Base-by-base conservation (phyloP, 2,329 filamentous ascomycete genomes). In the Achaetomium macrosporum region DNA sequence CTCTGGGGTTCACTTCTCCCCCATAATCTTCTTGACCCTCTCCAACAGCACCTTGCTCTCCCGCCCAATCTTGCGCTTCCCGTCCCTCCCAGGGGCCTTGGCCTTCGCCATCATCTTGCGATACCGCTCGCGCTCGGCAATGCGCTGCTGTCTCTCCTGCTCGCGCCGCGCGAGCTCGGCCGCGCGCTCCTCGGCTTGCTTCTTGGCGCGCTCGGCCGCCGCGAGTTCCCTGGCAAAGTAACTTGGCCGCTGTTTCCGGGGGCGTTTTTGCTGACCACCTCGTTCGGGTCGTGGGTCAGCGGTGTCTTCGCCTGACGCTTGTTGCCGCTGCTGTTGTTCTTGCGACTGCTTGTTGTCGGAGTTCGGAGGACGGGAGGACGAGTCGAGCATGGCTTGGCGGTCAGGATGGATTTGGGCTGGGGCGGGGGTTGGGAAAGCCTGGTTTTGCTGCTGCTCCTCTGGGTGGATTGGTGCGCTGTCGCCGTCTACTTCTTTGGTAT, bases 1-100 rank as follows among this genome's bases (percentile, higher is more conserved):
- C 30, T 15, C 33, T 35, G 15, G 33, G 10, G 33, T 15, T 15
- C 15, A 35, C 33, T 35, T 36, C 29, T 72, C 65, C 2, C 74
- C 77, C 57, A 93, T 79, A 69, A 95, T 74, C 66, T 76, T 83
- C 75, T 85, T 85, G 33, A 92, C 85, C 70, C 85, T 88, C 64
- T 90, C 86, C 51, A 96, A 72, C 62, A 96, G 63, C 36, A 92
- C 76, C 33, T 78, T 79, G 62, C 90, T 91, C 74, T 95, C 90
- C 56, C 88, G 78, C 1, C 90, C 90, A 44, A 96, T 69, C 71
- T 89, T 91, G 68, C 86, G 80, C 71, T 87, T 84, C 11, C 88
- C 88, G 68, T 58, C 64, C 71, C 29, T 83, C 83, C 67, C 86
- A 1, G 77, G 77, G 61, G 76, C 77, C 42, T 84, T 76, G 47